Evolutionary conservation across 257 asterid genomes (phyloP), one percentile per base, ranked within the genome.

Genomic region (Solanum okadae): DNA sequence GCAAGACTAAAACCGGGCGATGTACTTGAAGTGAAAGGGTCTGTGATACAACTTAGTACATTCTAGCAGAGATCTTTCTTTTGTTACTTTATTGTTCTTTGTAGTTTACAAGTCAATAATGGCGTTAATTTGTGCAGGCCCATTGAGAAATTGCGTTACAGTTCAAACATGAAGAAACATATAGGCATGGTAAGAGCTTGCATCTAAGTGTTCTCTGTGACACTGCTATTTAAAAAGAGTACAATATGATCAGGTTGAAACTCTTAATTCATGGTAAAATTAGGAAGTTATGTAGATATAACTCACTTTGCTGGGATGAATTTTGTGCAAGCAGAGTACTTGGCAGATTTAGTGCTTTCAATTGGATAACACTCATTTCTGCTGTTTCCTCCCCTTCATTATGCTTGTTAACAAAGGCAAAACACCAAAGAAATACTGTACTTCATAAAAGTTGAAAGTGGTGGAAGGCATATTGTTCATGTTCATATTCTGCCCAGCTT

Each of bases 21-120:
- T 92, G 96, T 93, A 44, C 90, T 97, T 46, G 98, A 96, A 92
- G 96, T 97, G 90, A 97, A 97, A 93, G 99, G 99, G 99, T 95
- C 87, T 93, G 94, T 89, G 75, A 78, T 87, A 59, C 71, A 87
- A 70, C 59, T 20, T 44, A 86, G 44, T 40, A 31, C 59, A 56
- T 67, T 23, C 34, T 27, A 70, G 29, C 68, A 22, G 40, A 72
- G 81, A 35, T 16, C 18, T 52, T 42, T 9, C 49, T 81, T 84
- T 15, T 59, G 25, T 25, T 27, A 68, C 37, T 71, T 84, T 85
- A 40, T 86, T 52, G 5, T 82, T 82, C 42, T 82, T 49, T 49
- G 14, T 37, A 49, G 31, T 49, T 81, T 82, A 49, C 86, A 18
- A 82, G 86, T 82, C 86, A 82, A 82, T 8, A 49, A 49, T 82